phyloP scores from a whole-genome alignment of 495 filamentous ascomycete genomes.

The Staphylotrichum longicolle region DNA sequence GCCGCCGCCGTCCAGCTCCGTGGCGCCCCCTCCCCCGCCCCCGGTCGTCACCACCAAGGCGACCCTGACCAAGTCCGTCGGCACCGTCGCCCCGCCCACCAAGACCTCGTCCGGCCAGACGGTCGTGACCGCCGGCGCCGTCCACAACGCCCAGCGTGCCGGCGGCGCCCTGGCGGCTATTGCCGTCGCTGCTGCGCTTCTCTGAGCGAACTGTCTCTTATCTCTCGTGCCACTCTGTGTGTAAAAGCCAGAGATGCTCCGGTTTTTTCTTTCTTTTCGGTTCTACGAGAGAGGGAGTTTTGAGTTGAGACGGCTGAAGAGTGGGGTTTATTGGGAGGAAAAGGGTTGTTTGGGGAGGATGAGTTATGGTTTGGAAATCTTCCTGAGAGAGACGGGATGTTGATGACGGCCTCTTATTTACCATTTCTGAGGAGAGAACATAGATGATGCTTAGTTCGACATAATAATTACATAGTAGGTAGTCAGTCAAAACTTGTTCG shows the following conservation, averaged over 20 bases:
- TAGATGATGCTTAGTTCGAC: constrained; percentile 1
- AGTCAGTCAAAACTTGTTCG: too few relatives aligned
- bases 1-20: constrained; percentile 19
- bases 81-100: constrained; percentile 21
- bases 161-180: constrained; percentile 38
- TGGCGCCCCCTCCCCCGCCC: constrained; percentile 24
- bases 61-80: constrained; percentile 21
- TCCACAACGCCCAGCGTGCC: constrained; percentile 29
- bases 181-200: constrained; percentile 34
- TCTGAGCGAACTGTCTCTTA: constrained; percentile 18
- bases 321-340: too few relatives aligned
- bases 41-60: constrained; percentile 14
- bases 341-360: neutral
- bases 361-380: neutral
- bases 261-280: too few relatives aligned
- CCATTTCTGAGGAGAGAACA: neutral
- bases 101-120: constrained; percentile 20
- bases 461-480: neutral
- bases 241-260: neutral
- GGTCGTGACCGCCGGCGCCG: constrained; percentile 35
- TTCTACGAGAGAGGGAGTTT: neutral
- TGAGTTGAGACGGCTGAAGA: neutral
- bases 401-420: neutral
- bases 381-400: neutral
- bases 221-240: neutral